Conservation (phyloP, 2,329 filamentous ascomycete species). For the Colletotrichum sp. region DNA sequence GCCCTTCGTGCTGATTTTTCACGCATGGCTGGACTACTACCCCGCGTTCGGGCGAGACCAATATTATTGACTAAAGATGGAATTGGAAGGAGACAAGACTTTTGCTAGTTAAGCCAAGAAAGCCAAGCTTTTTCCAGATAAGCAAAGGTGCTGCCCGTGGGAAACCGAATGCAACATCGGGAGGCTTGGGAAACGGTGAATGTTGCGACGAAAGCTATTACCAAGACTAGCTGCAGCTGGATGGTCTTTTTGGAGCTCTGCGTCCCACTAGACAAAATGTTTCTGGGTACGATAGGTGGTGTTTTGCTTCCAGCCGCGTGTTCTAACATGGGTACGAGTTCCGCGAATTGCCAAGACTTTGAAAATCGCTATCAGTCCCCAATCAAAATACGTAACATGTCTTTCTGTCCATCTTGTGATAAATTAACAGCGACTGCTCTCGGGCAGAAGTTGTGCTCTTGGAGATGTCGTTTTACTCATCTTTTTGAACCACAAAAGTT, state of each 20-base stretch:
- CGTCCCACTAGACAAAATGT: neutral
- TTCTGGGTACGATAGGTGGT: neutral
- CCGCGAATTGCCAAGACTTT: neutral
- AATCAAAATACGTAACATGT: neutral
- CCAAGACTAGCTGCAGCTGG: neutral
- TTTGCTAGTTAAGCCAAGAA: conserved; percentile 15
- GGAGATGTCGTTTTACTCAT: neutral
- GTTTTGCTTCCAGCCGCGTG: neutral
- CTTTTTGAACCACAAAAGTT: neutral
- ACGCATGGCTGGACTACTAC: neutral
- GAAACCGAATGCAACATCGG: conserved; percentile 4
- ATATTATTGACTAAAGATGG: neutral
- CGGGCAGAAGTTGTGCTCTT: rapidly evolving
- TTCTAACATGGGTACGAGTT: neutral
- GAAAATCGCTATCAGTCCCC: neutral
- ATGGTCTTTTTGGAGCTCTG: neutral
- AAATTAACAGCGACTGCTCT: neutral
- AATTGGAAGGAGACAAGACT: conserved; percentile 20
- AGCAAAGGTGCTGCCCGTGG: neutral
- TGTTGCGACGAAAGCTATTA: neutral
- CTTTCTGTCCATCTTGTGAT: neutral
- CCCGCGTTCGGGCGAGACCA: neutral
- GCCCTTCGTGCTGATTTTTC: neutral
- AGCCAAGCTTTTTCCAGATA: conserved; percentile 21
- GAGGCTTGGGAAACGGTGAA: neutral